A percentile compares a stretch with the other conserved stretches of the same genome.
These are phyloP conservation scores for Sanghuangporus sanghuang DNA, from an alignment of 1,284 basidiomycete genomes.

Conservation along the genomic window DNA sequence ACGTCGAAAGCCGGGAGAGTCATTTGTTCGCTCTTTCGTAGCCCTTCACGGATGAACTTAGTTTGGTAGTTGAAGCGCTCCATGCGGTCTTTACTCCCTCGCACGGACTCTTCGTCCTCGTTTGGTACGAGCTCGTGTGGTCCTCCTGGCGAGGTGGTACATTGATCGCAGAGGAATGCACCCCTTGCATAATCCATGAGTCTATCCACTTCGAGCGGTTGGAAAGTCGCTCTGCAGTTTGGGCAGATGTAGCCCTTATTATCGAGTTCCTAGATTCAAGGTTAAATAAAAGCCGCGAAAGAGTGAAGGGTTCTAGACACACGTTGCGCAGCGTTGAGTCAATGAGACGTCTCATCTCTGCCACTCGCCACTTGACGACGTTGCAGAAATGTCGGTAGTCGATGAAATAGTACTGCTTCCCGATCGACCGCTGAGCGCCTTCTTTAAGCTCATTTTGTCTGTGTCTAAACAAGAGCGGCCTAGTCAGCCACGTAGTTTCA, in stretches of 20 bases:
- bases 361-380: slow-evolving; percentile 95
- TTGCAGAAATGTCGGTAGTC: slow-evolving; percentile 95
- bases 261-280: slow-evolving; percentile 71
- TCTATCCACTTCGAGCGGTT: slow-evolving; percentile 81
- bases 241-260: slow-evolving; percentile 96
- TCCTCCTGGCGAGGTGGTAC: slow-evolving; percentile 47
- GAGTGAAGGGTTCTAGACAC: slow-evolving; percentile 22
- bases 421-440: slow-evolving; percentile 74
- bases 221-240: slow-evolving; percentile 80
- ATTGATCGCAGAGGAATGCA: slow-evolving; percentile 67
- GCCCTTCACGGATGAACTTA: slow-evolving; percentile 77
- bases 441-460: slow-evolving; percentile 84
- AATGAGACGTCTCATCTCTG: slow-evolving; percentile 89
- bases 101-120: slow-evolving; percentile 82
- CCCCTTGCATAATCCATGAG: slow-evolving; percentile 66
- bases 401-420: slow-evolving; percentile 92
- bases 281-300: slow-evolving; percentile 3
- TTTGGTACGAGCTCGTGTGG: slow-evolving; percentile 84
- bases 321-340: slow-evolving; percentile 86
- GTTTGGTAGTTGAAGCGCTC: slow-evolving; percentile 93
- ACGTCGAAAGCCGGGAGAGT: slow-evolving; percentile 84
- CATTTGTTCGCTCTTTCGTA: slow-evolving; percentile 89
- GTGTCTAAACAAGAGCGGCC: slow-evolving; percentile 43
- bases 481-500: neutral
- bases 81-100: slow-evolving; percentile 89